Evolutionary conservation across 225 moss, liverwort and hornwort species (phyloP).

Genomic region (Climacium dendroides): DNA sequence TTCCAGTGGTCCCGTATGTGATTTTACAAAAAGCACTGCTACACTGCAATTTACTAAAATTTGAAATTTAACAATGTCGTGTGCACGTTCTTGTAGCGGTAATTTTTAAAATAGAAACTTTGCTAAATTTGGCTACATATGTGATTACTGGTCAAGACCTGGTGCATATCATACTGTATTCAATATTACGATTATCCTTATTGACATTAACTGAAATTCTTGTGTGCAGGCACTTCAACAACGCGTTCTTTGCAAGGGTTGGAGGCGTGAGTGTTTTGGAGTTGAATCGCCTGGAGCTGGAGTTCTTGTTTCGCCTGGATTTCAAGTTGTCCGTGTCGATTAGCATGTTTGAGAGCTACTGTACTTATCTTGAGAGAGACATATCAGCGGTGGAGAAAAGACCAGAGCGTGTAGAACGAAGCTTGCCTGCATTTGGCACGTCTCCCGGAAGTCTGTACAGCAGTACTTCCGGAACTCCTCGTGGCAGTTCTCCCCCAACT

Average conservation of each 20-base stretch:
- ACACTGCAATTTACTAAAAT: not conserved
- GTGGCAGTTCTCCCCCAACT: conserved; percentile 8
- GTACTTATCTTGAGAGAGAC: conserved; percentile 74
- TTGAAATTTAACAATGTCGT: not conserved
- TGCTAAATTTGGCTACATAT: not conserved
- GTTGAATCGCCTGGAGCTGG: conserved; percentile 85
- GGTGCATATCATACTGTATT: not conserved
- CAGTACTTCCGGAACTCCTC: conserved; percentile 5
- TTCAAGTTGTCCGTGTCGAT: conserved; percentile 72
- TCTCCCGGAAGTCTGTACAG: not conserved
- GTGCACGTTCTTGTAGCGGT: not conserved
- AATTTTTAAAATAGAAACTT: not conserved
- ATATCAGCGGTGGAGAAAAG: conserved; percentile 30
- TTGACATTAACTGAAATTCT: not conserved
- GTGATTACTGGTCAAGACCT: not conserved
- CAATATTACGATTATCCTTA: not conserved
- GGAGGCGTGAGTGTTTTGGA: conserved; percentile 75
- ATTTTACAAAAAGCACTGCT: not conserved
- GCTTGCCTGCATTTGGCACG: conserved; percentile 41
- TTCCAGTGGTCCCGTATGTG: too few species aligned
- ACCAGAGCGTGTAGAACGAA: conserved; percentile 32
- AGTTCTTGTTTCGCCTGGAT: conserved; percentile 77
- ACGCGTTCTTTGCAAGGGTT: conserved; percentile 85
- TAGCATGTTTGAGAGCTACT: conserved; percentile 85
- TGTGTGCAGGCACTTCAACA: conserved; percentile 85